These are phyloP conservation scores for Quercus lobata DNA, from an alignment of 331 rosid genomes.

Conservation along the genomic window DNA sequence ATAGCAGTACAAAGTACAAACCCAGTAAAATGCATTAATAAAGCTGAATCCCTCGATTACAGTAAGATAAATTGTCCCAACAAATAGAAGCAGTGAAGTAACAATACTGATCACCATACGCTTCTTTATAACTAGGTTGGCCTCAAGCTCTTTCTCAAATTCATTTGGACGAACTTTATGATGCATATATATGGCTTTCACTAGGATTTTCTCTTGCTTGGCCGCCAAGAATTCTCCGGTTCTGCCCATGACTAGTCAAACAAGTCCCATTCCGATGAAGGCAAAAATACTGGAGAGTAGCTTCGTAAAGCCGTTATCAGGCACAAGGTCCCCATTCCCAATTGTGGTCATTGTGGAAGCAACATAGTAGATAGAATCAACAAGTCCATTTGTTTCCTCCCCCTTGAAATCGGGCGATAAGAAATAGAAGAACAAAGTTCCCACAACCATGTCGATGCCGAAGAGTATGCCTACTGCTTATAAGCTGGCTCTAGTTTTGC, in stretches of 20 bases:
- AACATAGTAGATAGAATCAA: constrained; percentile 39
- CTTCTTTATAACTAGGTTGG: constrained; percentile 27
- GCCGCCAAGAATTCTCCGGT: constrained; percentile 47
- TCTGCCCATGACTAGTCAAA: constrained; percentile 29
- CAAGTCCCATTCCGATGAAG: constrained; percentile 43
- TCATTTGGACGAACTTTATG: constrained; percentile 5
- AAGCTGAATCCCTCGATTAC: constrained; percentile 27
- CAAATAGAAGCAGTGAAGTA: constrained; percentile 19
- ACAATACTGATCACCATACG: constrained; percentile 15
- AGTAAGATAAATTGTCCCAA: constrained; percentile 32
- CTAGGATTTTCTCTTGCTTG: constrained; percentile 39
- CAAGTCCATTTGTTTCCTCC: constrained; percentile 26
- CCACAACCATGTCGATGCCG: constrained; percentile 33
- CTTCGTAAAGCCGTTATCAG: constrained; percentile 27
- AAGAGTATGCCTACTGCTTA: constrained; percentile 14
- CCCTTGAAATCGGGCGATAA: constrained; percentile 34
- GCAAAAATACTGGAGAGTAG: constrained; percentile 43
- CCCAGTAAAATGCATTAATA: constrained; percentile 62
- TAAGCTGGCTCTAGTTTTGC: constrained; percentile 30
- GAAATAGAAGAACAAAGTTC: constrained; percentile 34
- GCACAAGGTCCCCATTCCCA: constrained; percentile 55
- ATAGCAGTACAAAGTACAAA: constrained; percentile 65
- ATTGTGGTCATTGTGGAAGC: constrained; percentile 52
- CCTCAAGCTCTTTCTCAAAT: constrained; percentile 22
- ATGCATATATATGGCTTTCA: constrained; percentile 19